phyloP scores from a whole-genome alignment of 83 land plant species.

The Isoetes engelmannii region DNA sequence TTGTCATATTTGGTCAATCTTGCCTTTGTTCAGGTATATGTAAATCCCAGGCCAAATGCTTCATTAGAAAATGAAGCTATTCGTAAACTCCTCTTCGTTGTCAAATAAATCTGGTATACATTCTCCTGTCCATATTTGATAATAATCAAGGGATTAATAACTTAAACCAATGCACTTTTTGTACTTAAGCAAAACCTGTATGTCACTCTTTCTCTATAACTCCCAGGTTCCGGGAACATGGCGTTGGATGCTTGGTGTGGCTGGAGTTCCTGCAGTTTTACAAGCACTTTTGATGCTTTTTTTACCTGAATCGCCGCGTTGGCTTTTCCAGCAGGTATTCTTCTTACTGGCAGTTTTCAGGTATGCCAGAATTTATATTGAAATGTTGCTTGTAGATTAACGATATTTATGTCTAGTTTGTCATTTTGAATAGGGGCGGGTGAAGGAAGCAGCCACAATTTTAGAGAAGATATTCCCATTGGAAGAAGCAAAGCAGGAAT shows the following conservation, averaged over 20 bases:
- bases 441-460: constrained; percentile 39
- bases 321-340: constrained; percentile 53
- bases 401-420: background rate
- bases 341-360: background rate
- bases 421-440: constrained; percentile 31
- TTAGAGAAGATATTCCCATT: constrained; percentile 47
- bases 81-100: background rate
- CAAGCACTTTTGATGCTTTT: constrained; percentile 52
- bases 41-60: background rate
- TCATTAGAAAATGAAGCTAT: background rate
- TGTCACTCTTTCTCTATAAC: background rate
- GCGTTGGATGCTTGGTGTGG: constrained; percentile 91
- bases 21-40: constrained; percentile 57
- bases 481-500: constrained; percentile 36
- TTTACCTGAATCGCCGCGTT: constrained; percentile 80
- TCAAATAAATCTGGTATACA: background rate
- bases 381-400: background rate
- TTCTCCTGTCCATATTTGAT: background rate
- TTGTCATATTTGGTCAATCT: constrained; percentile 60
- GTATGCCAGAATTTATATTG: background rate
- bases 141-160: too few relatives aligned
- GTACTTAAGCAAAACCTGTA: background rate
- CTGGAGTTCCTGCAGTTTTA: constrained; percentile 62
- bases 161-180: background rate
- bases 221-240: constrained; percentile 71